Evolutionary conservation across 176 grass and related monocot species (phyloP).

Genomic region (Rhynchospora pubera): DNA sequence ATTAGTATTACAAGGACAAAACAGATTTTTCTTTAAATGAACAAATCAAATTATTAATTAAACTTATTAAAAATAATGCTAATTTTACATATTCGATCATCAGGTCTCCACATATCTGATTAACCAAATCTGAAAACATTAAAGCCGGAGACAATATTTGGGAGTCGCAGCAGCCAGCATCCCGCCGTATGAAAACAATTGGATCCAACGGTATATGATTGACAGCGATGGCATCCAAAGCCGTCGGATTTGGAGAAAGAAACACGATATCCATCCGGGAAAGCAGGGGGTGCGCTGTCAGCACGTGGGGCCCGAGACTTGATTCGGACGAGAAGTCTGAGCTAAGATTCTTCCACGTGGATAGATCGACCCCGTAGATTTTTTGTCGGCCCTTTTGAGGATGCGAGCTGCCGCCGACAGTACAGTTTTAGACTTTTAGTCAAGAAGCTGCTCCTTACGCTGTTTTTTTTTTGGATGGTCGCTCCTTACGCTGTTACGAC

Average conservation of each 20-base stretch:
- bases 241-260: neutral
- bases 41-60: neutral
- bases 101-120: neutral
- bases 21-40: neutral
- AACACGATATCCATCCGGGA: neutral
- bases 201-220: neutral
- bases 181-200: neutral
- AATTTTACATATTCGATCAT: neutral
- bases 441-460: too few species aligned
- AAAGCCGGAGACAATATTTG: neutral
- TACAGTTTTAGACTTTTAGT: neutral
- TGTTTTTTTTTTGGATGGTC: too few species aligned
- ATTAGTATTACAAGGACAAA: too few species aligned
- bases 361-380: neutral
- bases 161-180: neutral
- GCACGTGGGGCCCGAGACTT: conserved; percentile 7
- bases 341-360: neutral
- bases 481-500: too few species aligned
- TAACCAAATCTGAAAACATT: neutral
- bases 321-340: neutral
- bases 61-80: neutral
- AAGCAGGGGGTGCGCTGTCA: neutral
- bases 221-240: neutral
- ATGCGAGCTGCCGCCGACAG: neutral
- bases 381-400: neutral